phyloP scores from a whole-genome alignment of 2,329 filamentous ascomycete genomes.

The Achaetomium macrosporum region DNA sequence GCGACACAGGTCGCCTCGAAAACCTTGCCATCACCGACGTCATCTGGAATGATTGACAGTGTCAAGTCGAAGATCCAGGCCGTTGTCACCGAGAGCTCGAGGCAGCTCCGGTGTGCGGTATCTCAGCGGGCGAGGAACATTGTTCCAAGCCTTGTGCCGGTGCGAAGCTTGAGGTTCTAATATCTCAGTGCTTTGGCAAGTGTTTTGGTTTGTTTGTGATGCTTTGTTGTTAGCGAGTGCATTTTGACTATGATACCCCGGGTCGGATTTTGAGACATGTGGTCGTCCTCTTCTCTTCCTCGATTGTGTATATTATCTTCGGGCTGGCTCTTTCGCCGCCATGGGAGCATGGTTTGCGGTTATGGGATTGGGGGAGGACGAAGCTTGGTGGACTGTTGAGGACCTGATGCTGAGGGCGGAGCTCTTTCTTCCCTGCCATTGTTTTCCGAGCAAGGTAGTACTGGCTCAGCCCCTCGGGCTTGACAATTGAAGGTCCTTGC shows the following conservation, averaged over 20 bases:
- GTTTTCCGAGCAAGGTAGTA: background rate
- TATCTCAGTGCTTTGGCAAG: conserved; percentile 3
- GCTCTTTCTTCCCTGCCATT: conserved; percentile 1
- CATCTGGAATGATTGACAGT: conserved; percentile 16
- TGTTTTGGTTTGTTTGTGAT: conserved; percentile 5
- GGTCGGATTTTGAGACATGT: conserved; percentile 21
- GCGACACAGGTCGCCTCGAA: conserved; percentile 11
- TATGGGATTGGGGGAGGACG: conserved; percentile 14
- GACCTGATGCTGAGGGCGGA: conserved; percentile 3
- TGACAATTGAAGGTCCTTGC: conserved; percentile 22
- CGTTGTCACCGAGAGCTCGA: conserved; percentile 1
- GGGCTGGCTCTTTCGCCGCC: conserved; percentile 1
- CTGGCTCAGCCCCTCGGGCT: conserved; percentile 5
- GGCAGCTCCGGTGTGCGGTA: conserved; percentile 9
- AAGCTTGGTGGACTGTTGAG: conserved; percentile 13
- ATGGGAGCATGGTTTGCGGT: conserved; percentile 11
- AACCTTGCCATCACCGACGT: conserved; percentile 12
- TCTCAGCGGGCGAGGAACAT: conserved; percentile 7
- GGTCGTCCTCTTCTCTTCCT: conserved; percentile 21
- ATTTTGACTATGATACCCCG: conserved; percentile 17
- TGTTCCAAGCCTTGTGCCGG: conserved; percentile 4
- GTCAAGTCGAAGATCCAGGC: conserved; percentile 23
- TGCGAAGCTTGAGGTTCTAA: conserved; percentile 10
- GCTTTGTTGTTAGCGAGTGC: conserved; percentile 17
- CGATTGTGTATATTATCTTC: conserved; percentile 14